Conservation (phyloP, 352 stramenopile genomes). For the Phytophthora melonis region DNA sequence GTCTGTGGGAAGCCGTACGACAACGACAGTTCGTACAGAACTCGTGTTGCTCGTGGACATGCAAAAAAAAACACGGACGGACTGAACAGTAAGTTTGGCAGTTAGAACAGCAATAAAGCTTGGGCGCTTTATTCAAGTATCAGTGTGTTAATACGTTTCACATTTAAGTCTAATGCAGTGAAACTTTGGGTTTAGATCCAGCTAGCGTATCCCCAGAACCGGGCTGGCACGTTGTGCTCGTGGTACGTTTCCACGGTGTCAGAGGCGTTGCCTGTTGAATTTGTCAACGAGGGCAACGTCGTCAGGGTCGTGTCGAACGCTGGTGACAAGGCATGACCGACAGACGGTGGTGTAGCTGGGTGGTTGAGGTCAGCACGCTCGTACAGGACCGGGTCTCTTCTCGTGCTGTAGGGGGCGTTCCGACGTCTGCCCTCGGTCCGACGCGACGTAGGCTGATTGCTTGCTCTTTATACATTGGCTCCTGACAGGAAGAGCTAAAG, state of each 20-base stretch:
- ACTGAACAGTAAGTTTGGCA: neutral
- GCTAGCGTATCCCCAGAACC: neutral
- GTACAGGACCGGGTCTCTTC: neutral
- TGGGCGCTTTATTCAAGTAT: constrained; percentile 1
- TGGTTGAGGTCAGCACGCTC: neutral
- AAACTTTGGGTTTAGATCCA: neutral
- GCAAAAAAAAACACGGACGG: neutral
- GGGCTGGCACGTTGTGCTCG: neutral
- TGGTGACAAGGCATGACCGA: too few species aligned
- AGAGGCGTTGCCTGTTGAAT: neutral
- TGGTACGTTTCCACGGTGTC: neutral
- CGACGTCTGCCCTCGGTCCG: neutral
- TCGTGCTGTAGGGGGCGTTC: neutral
- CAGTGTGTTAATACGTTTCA: neutral
- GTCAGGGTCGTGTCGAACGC: neutral
- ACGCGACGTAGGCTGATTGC: neutral
- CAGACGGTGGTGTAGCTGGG: neutral
- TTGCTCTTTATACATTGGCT: neutral
- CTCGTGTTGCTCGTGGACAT: neutral
- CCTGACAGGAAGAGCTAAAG: neutral
- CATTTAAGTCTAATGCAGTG: neutral
- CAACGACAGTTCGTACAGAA: neutral
- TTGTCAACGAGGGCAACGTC: neutral
- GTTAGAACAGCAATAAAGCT: neutral
- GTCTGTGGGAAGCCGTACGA: neutral